Evolutionary conservation across 2,329 filamentous ascomycete genomes (phyloP), one percentile per base, ranked within the genome.

Genomic region (Orbilia blumenaviensis): DNA sequence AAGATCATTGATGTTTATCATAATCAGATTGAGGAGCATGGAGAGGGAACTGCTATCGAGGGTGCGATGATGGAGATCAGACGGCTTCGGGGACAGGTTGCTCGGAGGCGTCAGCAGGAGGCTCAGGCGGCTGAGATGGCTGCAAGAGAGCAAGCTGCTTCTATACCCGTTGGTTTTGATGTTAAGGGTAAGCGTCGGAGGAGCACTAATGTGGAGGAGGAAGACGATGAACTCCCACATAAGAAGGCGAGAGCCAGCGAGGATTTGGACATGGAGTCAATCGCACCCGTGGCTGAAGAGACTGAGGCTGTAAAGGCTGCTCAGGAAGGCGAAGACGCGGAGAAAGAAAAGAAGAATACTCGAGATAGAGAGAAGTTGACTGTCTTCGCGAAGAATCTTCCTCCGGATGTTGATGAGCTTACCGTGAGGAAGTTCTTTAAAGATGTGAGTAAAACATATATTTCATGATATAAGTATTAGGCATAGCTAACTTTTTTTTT

Each of bases 361-460:
- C 58, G 72, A 66, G 94, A 99, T 82, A 90, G 95, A 44, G 95
- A 99, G 81, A 91, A 98, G 82, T 91, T 93, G 0, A 94, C 92
- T 0, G 87, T 98, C 54, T 88, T 96, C 63, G 90, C 97, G 2
- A 89, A 88, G 60, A 91, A 93, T 79, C 84, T 99, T 23, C 93
- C 95, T 1, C 80, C 82, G 2, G 88, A 90, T 64, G 88, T 89
- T 0, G 89, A 89, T 0, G 89, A 92, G 80, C 90, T 88, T 10
- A 91, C 90, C 79, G 84, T 98, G 12, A 89, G 91, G 68, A 92
- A 96, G 82, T 98, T 96, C 82, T 98, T 99, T 84, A 90, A 91
- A 81, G 92, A 94, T 79, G 84, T 85, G 80, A 83, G 84, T 82
- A 27, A 4, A 3, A 8, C n/a, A n/a, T n/a, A 34, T 16, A 21